These are phyloP conservation scores for Mycena chlorophos DNA, from an alignment of 768 basidiomycete genomes.

Conservation along the genomic window DNA sequence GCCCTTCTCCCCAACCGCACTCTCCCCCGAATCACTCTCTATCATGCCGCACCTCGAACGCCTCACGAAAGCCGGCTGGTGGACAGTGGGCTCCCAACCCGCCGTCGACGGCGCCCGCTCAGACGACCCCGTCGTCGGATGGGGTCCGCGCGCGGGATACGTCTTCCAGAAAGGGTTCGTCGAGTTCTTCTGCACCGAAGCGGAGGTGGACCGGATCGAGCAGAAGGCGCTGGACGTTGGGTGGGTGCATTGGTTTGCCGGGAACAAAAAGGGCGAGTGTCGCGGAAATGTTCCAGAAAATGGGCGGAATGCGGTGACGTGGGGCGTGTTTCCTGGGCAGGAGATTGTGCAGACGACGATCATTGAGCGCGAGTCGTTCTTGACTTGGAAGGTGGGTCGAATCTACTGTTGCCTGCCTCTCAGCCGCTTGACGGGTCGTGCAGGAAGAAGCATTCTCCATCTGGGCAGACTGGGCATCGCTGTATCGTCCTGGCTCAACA, in stretches of 20 bases:
- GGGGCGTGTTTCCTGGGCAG: conserved; percentile 97
- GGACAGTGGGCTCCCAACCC: conserved; percentile 97
- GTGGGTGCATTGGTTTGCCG: conserved; percentile 86
- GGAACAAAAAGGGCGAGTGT: conserved; percentile 75
- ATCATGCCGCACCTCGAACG: conserved; percentile 78
- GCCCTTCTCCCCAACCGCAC: conserved; percentile 83
- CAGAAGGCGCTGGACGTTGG: conserved; percentile 52
- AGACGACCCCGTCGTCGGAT: conserved; percentile 79
- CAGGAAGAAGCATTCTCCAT: conserved; percentile 96
- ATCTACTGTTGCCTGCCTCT: neutral
- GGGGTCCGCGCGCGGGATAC: conserved; percentile 91
- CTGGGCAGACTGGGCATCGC: conserved; percentile 92
- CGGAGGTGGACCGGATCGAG: conserved; percentile 62
- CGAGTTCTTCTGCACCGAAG: conserved; percentile 83
- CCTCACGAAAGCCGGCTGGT: conserved; percentile 80
- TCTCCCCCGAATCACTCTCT: conserved; percentile 77
- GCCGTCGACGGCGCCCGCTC: conserved; percentile 81
- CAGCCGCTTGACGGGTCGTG: conserved; percentile 6
- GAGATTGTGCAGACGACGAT: conserved; percentile 96
- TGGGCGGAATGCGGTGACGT: conserved; percentile 92
- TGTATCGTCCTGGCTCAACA: conserved; percentile 74
- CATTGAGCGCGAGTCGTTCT: conserved; percentile 92
- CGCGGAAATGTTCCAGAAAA: conserved; percentile 76
- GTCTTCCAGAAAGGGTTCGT: conserved; percentile 98
- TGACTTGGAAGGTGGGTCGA: conserved; percentile 85